A percentile compares a stretch with the other conserved stretches of the same genome.
phyloP scores from a whole-genome alignment of 345 rosid species.

The Lumnitzera littorea region DNA sequence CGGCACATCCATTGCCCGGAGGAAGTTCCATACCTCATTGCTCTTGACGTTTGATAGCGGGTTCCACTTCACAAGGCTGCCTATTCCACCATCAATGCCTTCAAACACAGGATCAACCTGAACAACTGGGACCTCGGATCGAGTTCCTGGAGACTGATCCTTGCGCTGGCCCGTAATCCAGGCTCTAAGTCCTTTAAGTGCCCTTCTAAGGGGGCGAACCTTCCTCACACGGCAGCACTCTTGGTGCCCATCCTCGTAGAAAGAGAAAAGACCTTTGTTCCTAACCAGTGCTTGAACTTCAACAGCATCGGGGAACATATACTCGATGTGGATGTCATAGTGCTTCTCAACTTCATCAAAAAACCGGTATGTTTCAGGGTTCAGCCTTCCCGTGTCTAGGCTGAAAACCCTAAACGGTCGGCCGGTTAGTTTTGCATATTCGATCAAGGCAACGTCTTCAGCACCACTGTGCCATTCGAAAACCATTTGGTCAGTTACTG shows the following conservation, averaged over 20 bases:
- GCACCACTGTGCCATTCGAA: conserved; percentile 63
- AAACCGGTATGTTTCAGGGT: conserved; percentile 71
- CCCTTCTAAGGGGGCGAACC: conserved; percentile 88
- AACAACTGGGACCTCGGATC: conserved; percentile 82
- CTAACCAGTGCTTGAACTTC: conserved; percentile 91
- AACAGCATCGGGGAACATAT: conserved; percentile 93
- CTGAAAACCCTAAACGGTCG: conserved; percentile 84
- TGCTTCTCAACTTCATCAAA: conserved; percentile 74
- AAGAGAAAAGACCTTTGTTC: conserved; percentile 86
- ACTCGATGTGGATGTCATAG: conserved; percentile 71
- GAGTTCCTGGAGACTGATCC: conserved; percentile 87
- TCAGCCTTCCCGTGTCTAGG: conserved; percentile 86
- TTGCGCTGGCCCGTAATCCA: conserved; percentile 98
- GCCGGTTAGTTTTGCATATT: conserved; percentile 82
- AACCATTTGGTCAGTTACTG: not conserved
- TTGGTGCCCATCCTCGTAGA: conserved; percentile 94
- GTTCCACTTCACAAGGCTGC: conserved; percentile 96
- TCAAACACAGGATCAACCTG: conserved; percentile 91
- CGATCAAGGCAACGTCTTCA: conserved; percentile 92
- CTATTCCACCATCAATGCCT: conserved; percentile 78
- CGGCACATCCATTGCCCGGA: conserved; percentile 80
- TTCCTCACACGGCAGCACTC: conserved; percentile 98
- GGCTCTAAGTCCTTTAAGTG: conserved; percentile 81
- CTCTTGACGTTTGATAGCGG: conserved; percentile 86
- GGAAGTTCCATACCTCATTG: conserved; percentile 67